Base-by-base conservation (phyloP, 2,329 filamentous ascomycete genomes). In the Coleophoma cylindrospora region DNA sequence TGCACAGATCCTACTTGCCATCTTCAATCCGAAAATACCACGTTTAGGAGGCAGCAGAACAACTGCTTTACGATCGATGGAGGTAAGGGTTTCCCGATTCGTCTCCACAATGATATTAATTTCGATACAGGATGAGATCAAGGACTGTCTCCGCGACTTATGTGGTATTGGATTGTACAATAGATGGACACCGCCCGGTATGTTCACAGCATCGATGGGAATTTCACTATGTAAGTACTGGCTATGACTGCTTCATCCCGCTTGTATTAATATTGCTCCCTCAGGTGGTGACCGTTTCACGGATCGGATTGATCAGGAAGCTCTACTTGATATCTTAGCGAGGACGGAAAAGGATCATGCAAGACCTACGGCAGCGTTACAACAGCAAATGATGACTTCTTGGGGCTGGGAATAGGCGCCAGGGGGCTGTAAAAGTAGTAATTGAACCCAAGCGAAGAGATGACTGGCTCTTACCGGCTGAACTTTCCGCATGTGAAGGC, bases 121-220 rank as follows among this genome's bases (percentile, higher is more conserved):
- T 9, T 41, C 6, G 34, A 33, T 21, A 38, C 15, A 41, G 40
- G 41, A 44, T 13, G 14, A 44, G 11, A 33, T 44, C 21, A 44
- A 44, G 27, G n/a, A 21, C 19, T 33, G 79, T 32, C 71, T 83
- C 3, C 67, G 77, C 13, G 66, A 71, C 21, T 65, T 83, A 2
- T 83, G 79, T 54, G 80, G 80, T 2, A 81, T 82, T 37, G 79
- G 77, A 0, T 61, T 76, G 13, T 76, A 74, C 33, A 83, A 83
- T 58, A 68, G 73, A 40, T 72, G 71, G 62, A 77, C 73, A 1
- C 74, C 79, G 17, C 78, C 80, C 0, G 71, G 71, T 36, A 71
- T 80, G 65, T 77, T 81, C 50, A 76, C 74, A 1, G 74, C 75
- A 0, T 77, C 72, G 15, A 75, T 79, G 70, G 75, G 74, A 2